Percentiles rank a stretch among this genome's conserved stretches.
Conservation (phyloP, 441 rosid genomes). For the Gossypium davidsonii region DNA sequence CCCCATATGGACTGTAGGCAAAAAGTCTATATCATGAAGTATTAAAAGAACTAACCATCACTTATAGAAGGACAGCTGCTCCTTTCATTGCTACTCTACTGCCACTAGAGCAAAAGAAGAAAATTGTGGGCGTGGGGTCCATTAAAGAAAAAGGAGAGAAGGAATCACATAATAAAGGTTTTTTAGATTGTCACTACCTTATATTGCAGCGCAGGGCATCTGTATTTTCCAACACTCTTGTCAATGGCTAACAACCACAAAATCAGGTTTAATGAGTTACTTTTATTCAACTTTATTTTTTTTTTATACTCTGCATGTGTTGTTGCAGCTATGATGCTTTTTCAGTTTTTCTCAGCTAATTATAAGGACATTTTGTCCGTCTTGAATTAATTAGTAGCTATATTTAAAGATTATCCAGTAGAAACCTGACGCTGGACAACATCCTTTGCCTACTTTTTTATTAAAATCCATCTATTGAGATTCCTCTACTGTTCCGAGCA, state of each 20-base stretch:
- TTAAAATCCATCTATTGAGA: background rate
- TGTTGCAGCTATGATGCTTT: constrained; percentile 12
- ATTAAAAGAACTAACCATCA: background rate
- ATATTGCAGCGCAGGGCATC: background rate
- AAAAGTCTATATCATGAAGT: constrained; percentile 6
- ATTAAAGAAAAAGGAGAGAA: constrained; percentile 14
- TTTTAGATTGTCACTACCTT: constrained; percentile 8
- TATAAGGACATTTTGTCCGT: constrained; percentile 10
- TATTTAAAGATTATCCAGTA: background rate
- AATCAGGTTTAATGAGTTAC: constrained; percentile 2
- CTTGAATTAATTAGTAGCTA: background rate
- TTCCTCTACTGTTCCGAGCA: background rate
- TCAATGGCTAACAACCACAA: background rate
- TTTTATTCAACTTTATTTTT: constrained; percentile 13
- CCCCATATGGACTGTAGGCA: constrained; percentile 22
- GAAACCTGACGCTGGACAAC: background rate
- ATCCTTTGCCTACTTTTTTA: constrained; percentile 1
- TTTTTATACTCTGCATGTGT: background rate
- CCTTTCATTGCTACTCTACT: constrained; percentile 13
- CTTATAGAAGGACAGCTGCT: background rate
- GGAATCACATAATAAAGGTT: background rate
- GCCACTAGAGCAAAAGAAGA: constrained; percentile 14
- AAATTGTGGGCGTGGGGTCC: constrained; percentile 12
- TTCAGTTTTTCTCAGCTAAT: constrained; percentile 21
- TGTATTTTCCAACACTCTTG: constrained; percentile 17